Evolutionary conservation across 345 rosid genomes (phyloP).

Genomic region (Erysimum cheiranthoides): DNA sequence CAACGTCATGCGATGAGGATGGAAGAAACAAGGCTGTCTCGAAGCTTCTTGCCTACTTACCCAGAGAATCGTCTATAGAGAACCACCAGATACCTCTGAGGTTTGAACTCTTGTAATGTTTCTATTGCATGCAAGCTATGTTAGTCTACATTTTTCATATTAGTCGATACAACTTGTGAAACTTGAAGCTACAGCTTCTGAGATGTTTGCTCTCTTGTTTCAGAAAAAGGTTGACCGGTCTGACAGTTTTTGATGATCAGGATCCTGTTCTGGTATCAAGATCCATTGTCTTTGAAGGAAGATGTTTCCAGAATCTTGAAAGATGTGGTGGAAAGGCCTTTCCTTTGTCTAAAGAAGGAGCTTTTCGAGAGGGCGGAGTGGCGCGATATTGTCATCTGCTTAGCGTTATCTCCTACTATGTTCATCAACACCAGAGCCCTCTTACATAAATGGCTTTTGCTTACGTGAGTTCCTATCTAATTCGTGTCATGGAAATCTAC

Average conservation of each 20-base stretch:
- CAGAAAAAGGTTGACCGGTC: constrained; percentile 43
- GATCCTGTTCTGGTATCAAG: constrained; percentile 73
- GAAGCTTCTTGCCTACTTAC: constrained; percentile 56
- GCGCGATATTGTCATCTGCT: constrained; percentile 43
- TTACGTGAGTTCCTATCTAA: constrained; percentile 59
- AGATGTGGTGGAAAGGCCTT: constrained; percentile 63
- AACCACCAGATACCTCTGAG: constrained; percentile 59
- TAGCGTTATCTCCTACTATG: constrained; percentile 39
- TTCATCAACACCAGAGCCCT: constrained; percentile 51
- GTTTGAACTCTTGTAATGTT: constrained; percentile 45
- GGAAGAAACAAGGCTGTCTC: constrained; percentile 46
- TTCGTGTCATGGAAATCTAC: constrained; percentile 5
- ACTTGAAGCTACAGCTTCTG: constrained; percentile 24
- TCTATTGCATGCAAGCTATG: neutral
- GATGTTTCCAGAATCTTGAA: constrained; percentile 66
- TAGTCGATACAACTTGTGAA: constrained; percentile 10
- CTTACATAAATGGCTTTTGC: constrained; percentile 75
- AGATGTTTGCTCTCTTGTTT: constrained; percentile 37
- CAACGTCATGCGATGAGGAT: constrained; percentile 49
- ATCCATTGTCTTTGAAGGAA: constrained; percentile 63
- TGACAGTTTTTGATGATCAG: constrained; percentile 52
- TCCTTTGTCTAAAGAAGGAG: constrained; percentile 62
- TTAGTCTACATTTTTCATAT: neutral
- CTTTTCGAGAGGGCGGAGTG: constrained; percentile 64
- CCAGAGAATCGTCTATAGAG: constrained; percentile 49